Evolutionary conservation across 1,284 basidiomycete genomes (phyloP).

Genomic region (Erythrobasidium hasegawianum): DNA sequence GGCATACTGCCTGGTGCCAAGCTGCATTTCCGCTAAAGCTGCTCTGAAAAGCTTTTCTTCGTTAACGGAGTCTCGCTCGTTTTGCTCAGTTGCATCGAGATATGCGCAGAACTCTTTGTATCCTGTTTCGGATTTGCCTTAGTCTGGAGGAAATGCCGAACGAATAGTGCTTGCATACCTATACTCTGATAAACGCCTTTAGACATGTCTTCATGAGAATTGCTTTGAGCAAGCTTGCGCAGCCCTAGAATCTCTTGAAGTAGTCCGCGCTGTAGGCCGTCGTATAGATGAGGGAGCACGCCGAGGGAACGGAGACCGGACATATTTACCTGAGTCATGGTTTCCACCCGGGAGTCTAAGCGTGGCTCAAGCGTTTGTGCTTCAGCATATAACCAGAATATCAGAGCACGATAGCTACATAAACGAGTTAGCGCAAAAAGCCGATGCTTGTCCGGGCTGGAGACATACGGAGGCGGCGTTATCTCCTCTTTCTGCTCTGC

Average conservation of each 20-base stretch:
- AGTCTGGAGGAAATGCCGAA: not conserved
- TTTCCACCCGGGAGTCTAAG: constrained; percentile 74
- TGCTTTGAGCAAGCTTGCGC: constrained; percentile 40
- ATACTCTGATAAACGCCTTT: constrained; percentile 92
- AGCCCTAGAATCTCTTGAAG: constrained; percentile 70
- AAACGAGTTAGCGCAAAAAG: constrained; percentile 8
- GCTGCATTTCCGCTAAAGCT: constrained; percentile 73
- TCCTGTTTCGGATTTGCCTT: constrained; percentile 55
- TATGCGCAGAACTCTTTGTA: constrained; percentile 83
- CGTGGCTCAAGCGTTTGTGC: constrained; percentile 62
- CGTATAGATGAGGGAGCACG: too few species aligned
- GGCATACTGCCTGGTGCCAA: constrained; percentile 84
- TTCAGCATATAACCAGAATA: constrained; percentile 88
- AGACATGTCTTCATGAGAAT: constrained; percentile 49
- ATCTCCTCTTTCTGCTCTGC: constrained; percentile 53
- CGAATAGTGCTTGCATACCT: constrained; percentile 5
- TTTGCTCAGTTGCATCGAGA: constrained; percentile 47
- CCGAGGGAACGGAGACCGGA: too few species aligned
- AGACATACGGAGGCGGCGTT: constrained; percentile 43
- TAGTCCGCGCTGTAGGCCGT: constrained; percentile 70
- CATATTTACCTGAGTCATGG: constrained; percentile 72
- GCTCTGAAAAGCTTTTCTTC: constrained; percentile 52
- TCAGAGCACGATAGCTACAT: constrained; percentile 70
- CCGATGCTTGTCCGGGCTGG: constrained; percentile 33
- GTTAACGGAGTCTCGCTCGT: constrained; percentile 45